Base-by-base conservation (phyloP, 768 basidiomycete species). In the Serendipita sp. region DNA sequence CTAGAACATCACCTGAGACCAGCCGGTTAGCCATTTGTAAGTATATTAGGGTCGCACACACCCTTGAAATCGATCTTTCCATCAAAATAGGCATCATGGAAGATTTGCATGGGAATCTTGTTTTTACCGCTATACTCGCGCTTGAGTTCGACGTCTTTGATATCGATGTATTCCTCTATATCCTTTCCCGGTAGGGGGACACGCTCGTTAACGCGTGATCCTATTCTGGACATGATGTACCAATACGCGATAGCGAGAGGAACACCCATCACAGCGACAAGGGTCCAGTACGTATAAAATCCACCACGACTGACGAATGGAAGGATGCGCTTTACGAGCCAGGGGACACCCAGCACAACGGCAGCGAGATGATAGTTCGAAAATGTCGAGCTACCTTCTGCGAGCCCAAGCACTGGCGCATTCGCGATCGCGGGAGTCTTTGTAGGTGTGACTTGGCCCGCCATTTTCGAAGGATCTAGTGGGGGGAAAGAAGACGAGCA, bases 11-110 rank as follows among this genome's bases (percentile, higher is more conserved):
- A 66, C 89, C 93, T 95, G 69, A 13, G 66, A 65, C 23, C 51
- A 15, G 7, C 44, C 23, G 36, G 36, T 23, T 44, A 10, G 11
- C 10, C n/a, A 52, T 13, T 66, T 13, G 23, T 48, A 58, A 28
- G 63, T 16, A 68, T 38, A 65, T 35, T 64, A 28, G 64, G 48
- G 66, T 16, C 56, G 64, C 10, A 74, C 80, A 45, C 48, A 89
- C 95, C 93, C 62, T 97, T 99, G 74, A 99, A 89, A 65, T 97
- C 94, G 67, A 94, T 83, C 77, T 97, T 97, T 58, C 86, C 86
- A 60, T 94, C 92, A 73, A 99, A 97, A 77, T 88, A 98, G 68
- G 91, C 90, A 78, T 99, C 96, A 72, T 98, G 87, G 80, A 96
- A 95, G 69, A 89, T 76, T 76, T 99, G 95, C 86, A 96, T 94